phyloP scores from a whole-genome alignment of 768 basidiomycete species.

The Phylloporus arenicola region DNA sequence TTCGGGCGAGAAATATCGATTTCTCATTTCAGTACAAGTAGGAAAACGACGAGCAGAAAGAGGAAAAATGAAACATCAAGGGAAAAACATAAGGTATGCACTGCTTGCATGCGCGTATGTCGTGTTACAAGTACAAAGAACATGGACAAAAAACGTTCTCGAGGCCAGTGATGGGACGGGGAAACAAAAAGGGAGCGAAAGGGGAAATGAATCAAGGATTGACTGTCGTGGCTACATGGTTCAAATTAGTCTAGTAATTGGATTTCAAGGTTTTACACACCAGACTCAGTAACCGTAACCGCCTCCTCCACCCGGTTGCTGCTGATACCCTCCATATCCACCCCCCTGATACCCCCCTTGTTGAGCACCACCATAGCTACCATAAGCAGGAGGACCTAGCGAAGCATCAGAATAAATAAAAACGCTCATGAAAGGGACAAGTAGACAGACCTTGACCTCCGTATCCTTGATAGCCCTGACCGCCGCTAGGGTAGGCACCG shows the following conservation, averaged over 20 bases:
- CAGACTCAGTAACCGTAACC: constrained; percentile 26
- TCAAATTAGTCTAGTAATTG: neutral
- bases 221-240: neutral
- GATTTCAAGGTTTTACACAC: constrained; percentile 1
- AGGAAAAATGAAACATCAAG: neutral
- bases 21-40: neutral
- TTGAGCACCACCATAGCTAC: constrained; percentile 10
- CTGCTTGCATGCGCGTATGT: constrained; percentile 4
- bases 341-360: constrained; percentile 17
- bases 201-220: neutral
- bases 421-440: neutral
- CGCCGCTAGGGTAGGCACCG: constrained; percentile 27
- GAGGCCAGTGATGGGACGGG: neutral
- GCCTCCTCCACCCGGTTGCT: constrained; percentile 11
- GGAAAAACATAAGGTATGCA: neutral
- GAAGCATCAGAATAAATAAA: neutral
- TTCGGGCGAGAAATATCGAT: neutral
- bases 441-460: constrained; percentile 6
- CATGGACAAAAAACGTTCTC: constrained; percentile 9
- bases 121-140: constrained; percentile 19
- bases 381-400: constrained; percentile 12
- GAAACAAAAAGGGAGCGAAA: neutral
- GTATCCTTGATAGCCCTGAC: constrained; percentile 17
- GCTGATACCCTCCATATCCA: constrained; percentile 26
- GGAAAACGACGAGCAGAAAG: neutral